These are phyloP conservation scores for Cyberlindnera sargentensis DNA, from an alignment of 805 yeast species.

Conservation along the genomic window DNA sequence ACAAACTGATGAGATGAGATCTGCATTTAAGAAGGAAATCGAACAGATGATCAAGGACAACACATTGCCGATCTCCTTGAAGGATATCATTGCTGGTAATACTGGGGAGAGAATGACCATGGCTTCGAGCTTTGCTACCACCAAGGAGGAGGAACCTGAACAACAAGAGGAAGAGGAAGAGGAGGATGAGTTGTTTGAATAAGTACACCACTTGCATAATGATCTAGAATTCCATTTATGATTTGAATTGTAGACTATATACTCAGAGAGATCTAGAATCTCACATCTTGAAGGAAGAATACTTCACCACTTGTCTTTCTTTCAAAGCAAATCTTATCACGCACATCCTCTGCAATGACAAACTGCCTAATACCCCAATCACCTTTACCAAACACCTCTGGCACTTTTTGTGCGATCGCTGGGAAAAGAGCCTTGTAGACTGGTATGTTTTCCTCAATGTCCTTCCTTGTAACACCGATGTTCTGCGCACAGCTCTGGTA, in stretches of 20 bases:
- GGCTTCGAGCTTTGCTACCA: conserved; percentile 14
- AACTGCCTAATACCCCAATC: conserved; percentile 36
- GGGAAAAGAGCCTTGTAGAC: conserved; percentile 50
- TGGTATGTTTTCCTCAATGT: conserved; percentile 46
- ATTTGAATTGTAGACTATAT: not conserved
- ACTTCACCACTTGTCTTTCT: conserved; percentile 30
- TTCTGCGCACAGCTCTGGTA: conserved; percentile 33
- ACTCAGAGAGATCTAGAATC: conserved; percentile 1
- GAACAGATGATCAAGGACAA: conserved; percentile 45
- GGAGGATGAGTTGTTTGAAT: conserved; percentile 25
- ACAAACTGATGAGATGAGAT: conserved; percentile 36
- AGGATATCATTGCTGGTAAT: conserved; percentile 33
- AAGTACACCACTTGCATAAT: not conserved
- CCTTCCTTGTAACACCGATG: conserved; percentile 40
- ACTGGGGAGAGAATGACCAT: conserved; percentile 12
- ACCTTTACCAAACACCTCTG: conserved; percentile 49
- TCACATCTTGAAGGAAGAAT: conserved; percentile 24
- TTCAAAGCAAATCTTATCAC: conserved; percentile 43
- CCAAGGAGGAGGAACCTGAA: conserved; percentile 9
- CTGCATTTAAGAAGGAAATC: conserved; percentile 45
- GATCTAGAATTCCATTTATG: not conserved
- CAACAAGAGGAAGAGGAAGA: conserved; percentile 23
- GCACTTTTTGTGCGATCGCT: conserved; percentile 38
- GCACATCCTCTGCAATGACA: conserved; percentile 42
- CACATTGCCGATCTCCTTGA: conserved; percentile 51